These are phyloP conservation scores for Smallanthus sonchifolius DNA, from an alignment of 129 eudicot species.

Conservation along the genomic window DNA sequence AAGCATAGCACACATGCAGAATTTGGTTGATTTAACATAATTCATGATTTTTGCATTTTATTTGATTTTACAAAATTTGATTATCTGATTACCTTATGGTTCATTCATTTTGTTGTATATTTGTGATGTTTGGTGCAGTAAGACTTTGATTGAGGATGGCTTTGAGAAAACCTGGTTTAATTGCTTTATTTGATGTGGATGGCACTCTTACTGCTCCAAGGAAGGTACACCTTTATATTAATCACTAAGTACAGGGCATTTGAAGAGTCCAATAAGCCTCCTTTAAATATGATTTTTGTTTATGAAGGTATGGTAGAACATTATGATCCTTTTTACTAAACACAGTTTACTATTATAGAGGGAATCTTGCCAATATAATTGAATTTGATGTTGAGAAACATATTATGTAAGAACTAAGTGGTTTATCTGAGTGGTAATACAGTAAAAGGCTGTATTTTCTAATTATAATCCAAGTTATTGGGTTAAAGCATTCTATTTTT, in stretches of 20 bases:
- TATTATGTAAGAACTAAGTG: not conserved
- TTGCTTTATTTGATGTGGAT: conserved; percentile 94
- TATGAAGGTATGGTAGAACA: not conserved
- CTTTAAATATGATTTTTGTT: not conserved
- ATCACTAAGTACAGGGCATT: not conserved
- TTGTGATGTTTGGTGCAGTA: conserved; percentile 20
- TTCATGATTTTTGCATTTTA: conserved; percentile 3
- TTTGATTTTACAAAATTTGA: conserved; percentile 9
- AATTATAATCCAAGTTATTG: not conserved
- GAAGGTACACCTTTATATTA: conserved; percentile 46
- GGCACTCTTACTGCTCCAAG: conserved; percentile 90
- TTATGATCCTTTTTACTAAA: not conserved
- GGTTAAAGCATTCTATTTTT: not conserved
- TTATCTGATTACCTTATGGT: not conserved
- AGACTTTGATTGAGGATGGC: conserved; percentile 43
- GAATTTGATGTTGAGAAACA: not conserved
- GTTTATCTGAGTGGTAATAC: not conserved
- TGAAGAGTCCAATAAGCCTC: conserved; percentile 4
- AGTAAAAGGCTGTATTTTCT: not conserved
- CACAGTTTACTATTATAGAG: not conserved
- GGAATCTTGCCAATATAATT: not conserved
- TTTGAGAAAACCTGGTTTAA: conserved; percentile 60
- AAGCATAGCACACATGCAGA: not conserved
- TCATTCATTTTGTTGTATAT: conserved; percentile 9
- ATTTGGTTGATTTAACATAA: conserved; percentile 5